Conservation (phyloP, 2,329 filamentous ascomycete genomes). For the Ophiostoma tasmaniense region DNA sequence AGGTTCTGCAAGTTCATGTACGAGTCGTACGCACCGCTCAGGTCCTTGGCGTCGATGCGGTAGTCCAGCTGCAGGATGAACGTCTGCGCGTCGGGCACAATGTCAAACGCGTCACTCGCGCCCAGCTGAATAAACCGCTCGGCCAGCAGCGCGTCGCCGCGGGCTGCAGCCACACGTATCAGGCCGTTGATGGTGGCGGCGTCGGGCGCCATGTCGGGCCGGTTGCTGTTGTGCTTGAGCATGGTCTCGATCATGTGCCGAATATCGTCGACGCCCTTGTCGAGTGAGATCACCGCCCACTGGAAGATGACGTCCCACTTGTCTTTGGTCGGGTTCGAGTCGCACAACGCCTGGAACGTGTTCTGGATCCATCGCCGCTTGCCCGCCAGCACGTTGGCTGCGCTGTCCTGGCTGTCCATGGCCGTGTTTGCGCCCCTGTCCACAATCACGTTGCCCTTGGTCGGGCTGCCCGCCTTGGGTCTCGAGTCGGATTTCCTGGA, state of each 20-base stretch:
- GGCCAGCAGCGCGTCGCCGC: slow-evolving; percentile 60
- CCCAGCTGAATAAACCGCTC: slow-evolving; percentile 65
- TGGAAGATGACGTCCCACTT: slow-evolving; percentile 67
- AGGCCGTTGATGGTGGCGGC: slow-evolving; percentile 68
- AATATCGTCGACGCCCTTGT: slow-evolving; percentile 63
- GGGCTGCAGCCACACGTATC: slow-evolving; percentile 63
- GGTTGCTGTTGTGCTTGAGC: slow-evolving; percentile 39
- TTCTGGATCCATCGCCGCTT: slow-evolving; percentile 54
- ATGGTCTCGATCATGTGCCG: slow-evolving; percentile 64
- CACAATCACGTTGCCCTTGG: not conserved
- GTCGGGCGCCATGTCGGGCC: slow-evolving; percentile 45
- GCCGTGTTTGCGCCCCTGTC: not conserved
- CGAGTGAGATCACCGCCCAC: slow-evolving; percentile 62
- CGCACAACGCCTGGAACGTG: slow-evolving; percentile 47
- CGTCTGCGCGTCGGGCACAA: slow-evolving; percentile 61
- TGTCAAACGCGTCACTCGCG: slow-evolving; percentile 43
- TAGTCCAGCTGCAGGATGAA: slow-evolving; percentile 69
- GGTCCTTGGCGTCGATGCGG: slow-evolving; percentile 61
- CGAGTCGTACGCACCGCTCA: slow-evolving; percentile 58
- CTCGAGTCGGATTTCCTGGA: not conserved
- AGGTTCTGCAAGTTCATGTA: slow-evolving; percentile 55
- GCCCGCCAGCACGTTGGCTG: not conserved
- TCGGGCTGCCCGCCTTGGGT: not conserved
- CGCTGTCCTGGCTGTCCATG: not conserved
- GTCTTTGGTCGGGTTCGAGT: slow-evolving; percentile 37